Conservation (phyloP, 192 early-diverging fungal species). For the Irineochytrium annulatum region DNA sequence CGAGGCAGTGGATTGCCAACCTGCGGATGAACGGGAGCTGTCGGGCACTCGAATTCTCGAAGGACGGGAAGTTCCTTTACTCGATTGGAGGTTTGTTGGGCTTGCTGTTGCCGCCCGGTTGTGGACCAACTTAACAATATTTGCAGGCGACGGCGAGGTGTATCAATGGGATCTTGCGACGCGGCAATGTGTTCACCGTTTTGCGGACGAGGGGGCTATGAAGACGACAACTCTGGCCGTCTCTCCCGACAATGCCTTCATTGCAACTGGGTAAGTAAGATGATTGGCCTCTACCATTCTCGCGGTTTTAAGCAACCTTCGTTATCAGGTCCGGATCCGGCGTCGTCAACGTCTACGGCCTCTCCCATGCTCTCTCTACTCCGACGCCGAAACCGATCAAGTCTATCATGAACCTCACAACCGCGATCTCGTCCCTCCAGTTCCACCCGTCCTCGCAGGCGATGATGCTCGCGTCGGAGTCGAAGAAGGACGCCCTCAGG, state of each 20-base stretch:
- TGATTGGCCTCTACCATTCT: too few relatives aligned
- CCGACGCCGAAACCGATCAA: conserved; percentile 65
- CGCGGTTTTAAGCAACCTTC: not conserved
- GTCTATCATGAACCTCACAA: conserved; percentile 81
- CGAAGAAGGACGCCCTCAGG: conserved; percentile 73
- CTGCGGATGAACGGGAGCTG: conserved; percentile 85
- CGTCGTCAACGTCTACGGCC: conserved; percentile 84
- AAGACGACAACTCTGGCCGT: conserved; percentile 67
- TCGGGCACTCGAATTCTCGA: conserved; percentile 72
- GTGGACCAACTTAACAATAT: conserved; percentile 20
- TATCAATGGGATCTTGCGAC: conserved; percentile 85
- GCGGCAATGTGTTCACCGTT: conserved; percentile 71
- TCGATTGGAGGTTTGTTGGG: conserved; percentile 55
- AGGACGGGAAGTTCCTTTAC: conserved; percentile 73
- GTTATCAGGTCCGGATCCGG: conserved; percentile 62
- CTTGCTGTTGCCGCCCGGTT: conserved; percentile 6
- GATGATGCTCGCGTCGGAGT: conserved; percentile 68
- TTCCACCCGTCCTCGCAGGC: conserved; percentile 89
- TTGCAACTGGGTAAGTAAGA: conserved; percentile 84
- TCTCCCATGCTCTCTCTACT: conserved; percentile 40
- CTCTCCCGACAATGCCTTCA: conserved; percentile 66
- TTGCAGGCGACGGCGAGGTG: conserved; percentile 74
- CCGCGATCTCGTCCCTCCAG: conserved; percentile 60
- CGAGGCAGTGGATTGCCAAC: conserved; percentile 85
- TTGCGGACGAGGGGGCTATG: conserved; percentile 78